Percentiles rank a stretch among this genome's conserved stretches.
phyloP scores from a whole-genome alignment of 2,329 filamentous ascomycete genomes.

The Ceratocystis variospora region DNA sequence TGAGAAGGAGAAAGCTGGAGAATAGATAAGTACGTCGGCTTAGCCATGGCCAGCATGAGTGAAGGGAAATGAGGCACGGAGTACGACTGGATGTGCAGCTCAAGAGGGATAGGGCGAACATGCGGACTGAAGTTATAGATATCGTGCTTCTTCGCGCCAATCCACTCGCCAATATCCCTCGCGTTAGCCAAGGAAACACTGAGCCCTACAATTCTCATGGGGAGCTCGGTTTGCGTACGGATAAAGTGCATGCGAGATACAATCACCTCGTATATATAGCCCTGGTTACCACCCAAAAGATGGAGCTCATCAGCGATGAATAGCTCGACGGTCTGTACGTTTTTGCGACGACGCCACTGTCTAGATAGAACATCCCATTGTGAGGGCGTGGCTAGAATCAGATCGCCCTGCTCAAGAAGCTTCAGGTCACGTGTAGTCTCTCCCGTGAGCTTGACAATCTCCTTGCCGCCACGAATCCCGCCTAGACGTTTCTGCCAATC shows the following conservation, averaged over 20 bases:
- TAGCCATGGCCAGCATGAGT: slow-evolving; percentile 96
- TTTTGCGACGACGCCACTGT: slow-evolving; percentile 94
- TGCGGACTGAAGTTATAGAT: slow-evolving; percentile 98
- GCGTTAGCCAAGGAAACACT: slow-evolving; percentile 89
- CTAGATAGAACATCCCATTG: slow-evolving; percentile 96
- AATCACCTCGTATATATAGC: slow-evolving; percentile 88
- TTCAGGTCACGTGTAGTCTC: slow-evolving; percentile 86
- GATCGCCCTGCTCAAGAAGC: slow-evolving; percentile 70
- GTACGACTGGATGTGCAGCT: slow-evolving; percentile 91
- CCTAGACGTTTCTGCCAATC: slow-evolving; percentile 75
- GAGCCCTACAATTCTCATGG: slow-evolving; percentile 75
- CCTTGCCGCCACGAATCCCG: slow-evolving; percentile 65
- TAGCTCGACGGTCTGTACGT: slow-evolving; percentile 75
- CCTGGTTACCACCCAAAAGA: slow-evolving; percentile 71
- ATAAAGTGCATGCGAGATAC: slow-evolving; percentile 98
- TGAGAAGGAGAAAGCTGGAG: slow-evolving; percentile 78
- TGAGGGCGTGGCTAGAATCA: slow-evolving; percentile 79
- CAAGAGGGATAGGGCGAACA: slow-evolving; percentile 73
- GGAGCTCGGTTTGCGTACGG: slow-evolving; percentile 69
- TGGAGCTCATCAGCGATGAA: slow-evolving; percentile 95
- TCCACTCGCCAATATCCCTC: slow-evolving; percentile 91
- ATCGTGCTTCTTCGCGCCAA: slow-evolving; percentile 92
- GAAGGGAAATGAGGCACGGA: slow-evolving; percentile 94
- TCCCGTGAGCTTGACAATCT: slow-evolving; percentile 83
- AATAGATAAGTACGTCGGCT: slow-evolving; percentile 80